Conservation (phyloP, 352 stramenopile genomes). For the Phytophthora tubulina region DNA sequence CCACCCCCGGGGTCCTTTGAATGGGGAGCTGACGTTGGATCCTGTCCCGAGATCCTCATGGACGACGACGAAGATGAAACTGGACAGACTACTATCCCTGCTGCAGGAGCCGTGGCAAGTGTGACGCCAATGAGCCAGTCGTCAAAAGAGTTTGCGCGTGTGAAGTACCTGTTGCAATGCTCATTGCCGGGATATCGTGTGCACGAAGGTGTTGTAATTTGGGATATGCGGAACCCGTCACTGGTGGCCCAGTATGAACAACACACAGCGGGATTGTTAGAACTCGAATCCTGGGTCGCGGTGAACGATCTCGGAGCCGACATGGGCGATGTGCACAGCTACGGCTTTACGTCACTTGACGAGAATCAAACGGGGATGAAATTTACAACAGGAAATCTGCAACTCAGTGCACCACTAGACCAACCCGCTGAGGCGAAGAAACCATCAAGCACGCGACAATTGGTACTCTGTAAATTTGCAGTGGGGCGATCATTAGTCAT, state of each 20-base stretch:
- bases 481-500: conserved; percentile 71
- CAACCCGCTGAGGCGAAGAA: conserved; percentile 29
- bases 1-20: conserved; percentile 2
- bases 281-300: conserved; percentile 81
- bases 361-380: conserved; percentile 63
- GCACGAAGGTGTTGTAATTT: conserved; percentile 70
- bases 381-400: conserved; percentile 71
- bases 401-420: conserved; percentile 39
- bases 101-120: conserved; percentile 51
- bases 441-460: conserved; percentile 49
- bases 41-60: conserved; percentile 21
- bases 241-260: conserved; percentile 70
- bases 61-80: conserved; percentile 35
- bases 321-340: conserved; percentile 64
- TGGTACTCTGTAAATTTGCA: conserved; percentile 82
- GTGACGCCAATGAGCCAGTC: conserved; percentile 53
- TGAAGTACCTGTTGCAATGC: conserved; percentile 76
- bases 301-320: conserved; percentile 72
- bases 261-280: conserved; percentile 54
- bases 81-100: conserved; percentile 39
- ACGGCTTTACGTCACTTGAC: conserved; percentile 62
- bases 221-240: conserved; percentile 76
- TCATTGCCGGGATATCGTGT: conserved; percentile 63
- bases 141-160: conserved; percentile 66
- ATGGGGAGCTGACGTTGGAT: neutral